Evolutionary conservation across 2,329 filamentous ascomycete species (phyloP).

Genomic region (Fusarium sp.): DNA sequence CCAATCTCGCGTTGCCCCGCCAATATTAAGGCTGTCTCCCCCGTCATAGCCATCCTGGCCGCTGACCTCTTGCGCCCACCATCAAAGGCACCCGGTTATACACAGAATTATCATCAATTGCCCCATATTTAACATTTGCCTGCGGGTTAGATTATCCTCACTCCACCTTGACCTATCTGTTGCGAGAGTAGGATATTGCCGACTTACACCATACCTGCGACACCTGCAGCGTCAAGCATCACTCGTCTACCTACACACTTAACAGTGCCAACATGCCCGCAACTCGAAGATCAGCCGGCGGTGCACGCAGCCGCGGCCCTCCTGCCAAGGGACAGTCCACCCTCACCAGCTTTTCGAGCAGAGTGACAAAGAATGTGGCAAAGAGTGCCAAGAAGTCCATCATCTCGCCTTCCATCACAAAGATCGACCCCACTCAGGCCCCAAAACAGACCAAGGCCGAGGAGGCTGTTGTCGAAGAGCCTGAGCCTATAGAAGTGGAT

Average conservation of each 20-base stretch:
- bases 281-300: constrained; percentile 61
- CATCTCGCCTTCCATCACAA: constrained; percentile 50
- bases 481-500: constrained; percentile 36
- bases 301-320: constrained; percentile 50
- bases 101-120: constrained; percentile 14
- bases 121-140: not conserved
- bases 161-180: not conserved
- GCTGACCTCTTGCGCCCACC: constrained; percentile 20
- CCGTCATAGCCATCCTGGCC: constrained; percentile 39
- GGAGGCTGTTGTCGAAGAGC: constrained; percentile 30
- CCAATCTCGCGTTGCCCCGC: constrained; percentile 67
- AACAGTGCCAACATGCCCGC: constrained; percentile 57
- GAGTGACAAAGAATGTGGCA: constrained; percentile 65
- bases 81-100: constrained; percentile 3
- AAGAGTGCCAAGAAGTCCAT: constrained; percentile 61
- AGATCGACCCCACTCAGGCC: constrained; percentile 47
- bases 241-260: not conserved
- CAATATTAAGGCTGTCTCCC: constrained; percentile 51
- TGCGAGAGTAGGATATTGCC: not conserved
- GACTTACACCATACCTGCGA: not conserved
- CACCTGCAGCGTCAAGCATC: constrained; percentile 3
- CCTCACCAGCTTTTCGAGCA: constrained; percentile 66
- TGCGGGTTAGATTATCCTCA: not conserved
- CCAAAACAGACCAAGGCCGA: constrained; percentile 33
- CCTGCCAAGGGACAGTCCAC: constrained; percentile 64